Percentiles rank a stretch among this genome's conserved stretches.
Conservation (phyloP, 768 basidiomycete species). For the Lactifluus rugatus region DNA sequence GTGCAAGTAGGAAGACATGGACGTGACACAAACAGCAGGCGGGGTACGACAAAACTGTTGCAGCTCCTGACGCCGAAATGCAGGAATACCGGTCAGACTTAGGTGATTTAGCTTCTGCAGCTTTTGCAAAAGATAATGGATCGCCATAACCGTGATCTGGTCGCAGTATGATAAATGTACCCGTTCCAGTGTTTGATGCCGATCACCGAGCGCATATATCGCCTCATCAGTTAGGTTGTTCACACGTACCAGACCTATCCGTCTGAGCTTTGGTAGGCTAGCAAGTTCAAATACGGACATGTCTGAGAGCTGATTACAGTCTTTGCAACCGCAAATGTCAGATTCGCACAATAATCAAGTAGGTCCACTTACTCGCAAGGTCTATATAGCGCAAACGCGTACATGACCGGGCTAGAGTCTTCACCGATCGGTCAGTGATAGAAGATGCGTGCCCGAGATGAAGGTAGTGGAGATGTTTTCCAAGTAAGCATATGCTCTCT, state of each 20-base stretch:
- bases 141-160: constrained; percentile 83
- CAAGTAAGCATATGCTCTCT: constrained; percentile 74
- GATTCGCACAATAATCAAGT: not conserved
- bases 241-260: constrained; percentile 92
- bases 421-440: constrained; percentile 86
- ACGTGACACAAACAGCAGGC: too few species aligned
- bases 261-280: constrained; percentile 76
- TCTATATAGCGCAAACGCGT: constrained; percentile 91
- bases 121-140: constrained; percentile 82
- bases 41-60: constrained; percentile 91
- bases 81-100: constrained; percentile 92
- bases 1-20: too few species aligned
- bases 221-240: constrained; percentile 90
- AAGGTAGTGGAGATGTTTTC: constrained; percentile 89
- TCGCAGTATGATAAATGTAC: constrained; percentile 98
- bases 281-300: constrained; percentile 91
- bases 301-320: constrained; percentile 82
- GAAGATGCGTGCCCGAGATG: constrained; percentile 87
- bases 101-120: constrained; percentile 87
- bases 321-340: constrained; percentile 31
- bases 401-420: constrained; percentile 73
- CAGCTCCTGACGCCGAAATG: constrained; percentile 76
- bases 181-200: constrained; percentile 81
- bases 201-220: constrained; percentile 77
- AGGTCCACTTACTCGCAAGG: constrained; percentile 68